phyloP scores from a whole-genome alignment of 139 green algal species.

The Micractinium sp. region DNA sequence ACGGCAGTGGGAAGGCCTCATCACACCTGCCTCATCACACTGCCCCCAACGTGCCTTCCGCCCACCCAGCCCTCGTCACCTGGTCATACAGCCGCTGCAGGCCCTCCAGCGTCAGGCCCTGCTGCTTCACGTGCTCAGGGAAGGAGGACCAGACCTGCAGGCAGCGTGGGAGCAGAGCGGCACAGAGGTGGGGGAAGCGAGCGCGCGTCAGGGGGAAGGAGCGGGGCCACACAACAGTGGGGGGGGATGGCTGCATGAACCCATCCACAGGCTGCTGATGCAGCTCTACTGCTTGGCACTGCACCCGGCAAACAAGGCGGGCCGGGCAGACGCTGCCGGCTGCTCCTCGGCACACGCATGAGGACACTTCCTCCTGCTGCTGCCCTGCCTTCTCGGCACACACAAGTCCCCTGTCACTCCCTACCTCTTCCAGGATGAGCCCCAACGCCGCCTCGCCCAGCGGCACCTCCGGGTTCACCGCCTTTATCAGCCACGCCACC shows the following conservation, averaged over 20 bases:
- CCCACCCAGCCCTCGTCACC: not conserved
- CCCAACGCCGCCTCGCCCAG: slow-evolving; percentile 29
- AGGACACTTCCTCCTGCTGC: not conserved
- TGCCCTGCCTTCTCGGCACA: not conserved
- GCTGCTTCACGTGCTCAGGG: slow-evolving; percentile 6
- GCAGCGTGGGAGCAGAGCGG: not conserved
- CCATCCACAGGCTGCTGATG: not conserved
- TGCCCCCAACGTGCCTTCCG: too few species aligned
- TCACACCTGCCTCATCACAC: too few species aligned
- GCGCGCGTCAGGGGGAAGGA: not conserved
- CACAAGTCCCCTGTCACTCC: not conserved
- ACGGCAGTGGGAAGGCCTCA: too few species aligned
- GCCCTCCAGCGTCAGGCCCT: slow-evolving; percentile 37
- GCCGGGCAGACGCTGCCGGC: not conserved
- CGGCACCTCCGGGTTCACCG: slow-evolving; percentile 38
- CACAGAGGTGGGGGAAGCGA: not conserved
- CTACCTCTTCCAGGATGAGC: slow-evolving; percentile 46
- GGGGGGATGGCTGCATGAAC: too few species aligned
- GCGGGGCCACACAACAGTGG: not conserved
- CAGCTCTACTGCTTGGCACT: not conserved
- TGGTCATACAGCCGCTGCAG: slow-evolving; percentile 39
- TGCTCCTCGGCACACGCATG: too few species aligned
- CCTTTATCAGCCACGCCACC: slow-evolving; percentile 30
- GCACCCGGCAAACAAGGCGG: not conserved
- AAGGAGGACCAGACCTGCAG: slow-evolving; percentile 37